A percentile compares a stretch with the other conserved stretches of the same genome.
phyloP scores from a whole-genome alignment of 371 early-diverging fungal genomes.

The Zychaea mexicana region DNA sequence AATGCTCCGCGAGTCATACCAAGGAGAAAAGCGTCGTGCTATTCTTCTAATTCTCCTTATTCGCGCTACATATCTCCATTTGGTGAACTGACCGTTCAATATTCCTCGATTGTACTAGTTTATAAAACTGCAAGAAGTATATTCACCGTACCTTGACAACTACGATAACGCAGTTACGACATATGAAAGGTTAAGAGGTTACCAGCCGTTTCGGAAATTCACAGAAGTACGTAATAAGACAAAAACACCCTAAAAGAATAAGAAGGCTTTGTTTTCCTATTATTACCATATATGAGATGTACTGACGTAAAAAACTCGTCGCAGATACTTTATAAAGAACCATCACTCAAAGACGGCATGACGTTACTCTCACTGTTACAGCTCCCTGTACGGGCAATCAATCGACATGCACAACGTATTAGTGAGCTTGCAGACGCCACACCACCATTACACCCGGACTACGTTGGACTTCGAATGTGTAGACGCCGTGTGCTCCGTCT shows the following conservation, averaged over 20 bases:
- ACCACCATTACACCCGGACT: slow-evolving; percentile 42
- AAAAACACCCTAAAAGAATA: not conserved
- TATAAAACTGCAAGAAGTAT: slow-evolving; percentile 28
- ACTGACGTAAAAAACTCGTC: not conserved
- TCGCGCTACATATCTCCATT: not conserved
- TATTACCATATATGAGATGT: not conserved
- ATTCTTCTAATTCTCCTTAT: not conserved
- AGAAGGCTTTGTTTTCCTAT: not conserved
- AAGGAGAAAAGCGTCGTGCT: not conserved
- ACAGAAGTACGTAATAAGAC: slow-evolving; percentile 31
- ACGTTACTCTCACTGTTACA: slow-evolving; percentile 40
- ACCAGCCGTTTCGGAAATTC: slow-evolving; percentile 49
- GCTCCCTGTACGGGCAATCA: slow-evolving; percentile 38
- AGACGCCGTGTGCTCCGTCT: slow-evolving; percentile 30
- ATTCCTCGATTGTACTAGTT: slow-evolving; percentile 21
- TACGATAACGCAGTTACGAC: slow-evolving; percentile 43
- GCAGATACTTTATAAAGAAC: slow-evolving; percentile 22
- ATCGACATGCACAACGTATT: slow-evolving; percentile 36
- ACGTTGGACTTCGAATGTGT: slow-evolving; percentile 26
- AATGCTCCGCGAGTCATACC: not conserved
- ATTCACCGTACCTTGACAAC: slow-evolving; percentile 35
- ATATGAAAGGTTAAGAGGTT: slow-evolving; percentile 37
- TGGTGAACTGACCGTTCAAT: not conserved
- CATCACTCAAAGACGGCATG: slow-evolving; percentile 23
- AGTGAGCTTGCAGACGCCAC: slow-evolving; percentile 31